These are phyloP conservation scores for Cetraspora pellucida DNA, from an alignment of 192 early-diverging fungal species.

Conservation along the genomic window DNA sequence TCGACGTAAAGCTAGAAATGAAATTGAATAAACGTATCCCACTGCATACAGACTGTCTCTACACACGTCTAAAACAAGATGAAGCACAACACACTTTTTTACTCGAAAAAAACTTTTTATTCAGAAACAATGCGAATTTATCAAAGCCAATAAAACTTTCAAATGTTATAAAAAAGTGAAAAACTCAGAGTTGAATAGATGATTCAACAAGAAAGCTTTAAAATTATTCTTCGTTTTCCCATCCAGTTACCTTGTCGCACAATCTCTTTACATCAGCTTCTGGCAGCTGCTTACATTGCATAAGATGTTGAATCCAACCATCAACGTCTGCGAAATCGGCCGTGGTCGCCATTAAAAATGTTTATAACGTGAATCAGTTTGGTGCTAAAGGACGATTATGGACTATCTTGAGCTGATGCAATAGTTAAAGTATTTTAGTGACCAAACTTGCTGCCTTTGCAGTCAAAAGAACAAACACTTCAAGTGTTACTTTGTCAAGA, in stretches of 20 bases:
- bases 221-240: background rate
- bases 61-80: too few species aligned
- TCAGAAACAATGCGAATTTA: too few species aligned
- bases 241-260: slow-evolving; percentile 85
- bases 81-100: too few species aligned
- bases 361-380: background rate
- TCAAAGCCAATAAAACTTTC: too few species aligned
- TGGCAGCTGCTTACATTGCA: slow-evolving; percentile 93
- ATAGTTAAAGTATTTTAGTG: background rate
- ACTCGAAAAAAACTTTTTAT: too few species aligned
- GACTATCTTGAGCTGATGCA: background rate
- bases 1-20: too few species aligned
- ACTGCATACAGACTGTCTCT: too few species aligned
- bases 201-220: too few species aligned
- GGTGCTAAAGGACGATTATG: too few species aligned
- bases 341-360: slow-evolving; percentile 35
- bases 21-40: too few species aligned
- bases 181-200: too few species aligned
- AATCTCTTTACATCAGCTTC: slow-evolving; percentile 94
- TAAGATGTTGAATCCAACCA: slow-evolving; percentile 87
- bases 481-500: slow-evolving; percentile 1
- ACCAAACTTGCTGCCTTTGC: background rate
- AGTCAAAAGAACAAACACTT: background rate
- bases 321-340: slow-evolving; percentile 87
- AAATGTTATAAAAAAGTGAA: too few species aligned